A percentile compares a stretch with the other conserved stretches of the same genome.
These are phyloP conservation scores for Dacryopinax spathularia DNA, from an alignment of 768 basidiomycete genomes.

Conservation along the genomic window DNA sequence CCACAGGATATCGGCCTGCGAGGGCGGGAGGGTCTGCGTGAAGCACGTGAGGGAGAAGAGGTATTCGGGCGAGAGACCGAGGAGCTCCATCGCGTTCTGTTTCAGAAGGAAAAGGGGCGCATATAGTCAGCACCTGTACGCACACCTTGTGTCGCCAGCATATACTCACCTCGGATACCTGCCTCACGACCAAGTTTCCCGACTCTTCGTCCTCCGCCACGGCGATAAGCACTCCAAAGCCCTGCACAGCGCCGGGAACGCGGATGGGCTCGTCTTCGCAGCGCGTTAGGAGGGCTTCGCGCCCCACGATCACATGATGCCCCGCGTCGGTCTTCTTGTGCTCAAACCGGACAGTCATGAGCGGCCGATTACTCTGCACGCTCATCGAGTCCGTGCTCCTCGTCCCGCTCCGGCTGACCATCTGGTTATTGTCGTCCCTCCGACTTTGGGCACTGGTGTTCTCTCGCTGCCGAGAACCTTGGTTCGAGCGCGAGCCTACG, in stretches of 20 bases:
- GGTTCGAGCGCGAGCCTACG: neutral
- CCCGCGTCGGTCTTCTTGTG: conserved; percentile 51
- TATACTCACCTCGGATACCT: conserved; percentile 58
- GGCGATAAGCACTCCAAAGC: conserved; percentile 65
- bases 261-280: conserved; percentile 84
- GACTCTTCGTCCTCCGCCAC: conserved; percentile 45
- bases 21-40: conserved; percentile 49
- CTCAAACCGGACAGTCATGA: conserved; percentile 50
- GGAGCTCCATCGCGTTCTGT: conserved; percentile 59
- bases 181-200: conserved; percentile 45
- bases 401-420: neutral
- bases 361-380: conserved; percentile 20
- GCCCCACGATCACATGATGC: conserved; percentile 52
- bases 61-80: conserved; percentile 55
- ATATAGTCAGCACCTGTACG: neutral
- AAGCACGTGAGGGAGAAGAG: conserved; percentile 63
- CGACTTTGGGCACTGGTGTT: neutral
- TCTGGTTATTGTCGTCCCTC: neutral
- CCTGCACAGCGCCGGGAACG: conserved; percentile 68
- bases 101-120: no score
- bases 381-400: neutral
- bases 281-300: conserved; percentile 46
- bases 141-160: neutral
- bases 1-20: conserved; percentile 51
- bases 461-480: neutral